Evolutionary conservation across 2,329 filamentous ascomycete genomes (phyloP), one percentile per base, ranked within the genome.

Genomic region (Albifimbria verrucaria): DNA sequence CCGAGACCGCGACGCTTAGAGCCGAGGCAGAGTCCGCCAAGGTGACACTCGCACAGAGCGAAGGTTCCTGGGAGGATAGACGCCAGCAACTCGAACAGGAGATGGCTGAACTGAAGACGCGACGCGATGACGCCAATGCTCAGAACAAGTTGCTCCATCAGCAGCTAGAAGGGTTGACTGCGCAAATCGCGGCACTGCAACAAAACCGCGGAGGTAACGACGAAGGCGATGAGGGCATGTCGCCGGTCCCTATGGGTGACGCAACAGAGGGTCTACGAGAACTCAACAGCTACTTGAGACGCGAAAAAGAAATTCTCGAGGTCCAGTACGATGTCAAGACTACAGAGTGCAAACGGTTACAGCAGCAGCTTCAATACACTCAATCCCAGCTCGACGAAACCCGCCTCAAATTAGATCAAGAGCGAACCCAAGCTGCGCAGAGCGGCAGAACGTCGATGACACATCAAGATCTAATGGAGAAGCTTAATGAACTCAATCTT

Each of bases 251-350:
- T 7, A 73, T 82, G 4, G 79, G 84, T 49, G 77, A 83, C 32
- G 85, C 83, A 41, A 75, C 86, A 10, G 89, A 91, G 59, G 90
- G 89, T 50, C 82, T 96, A 10, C 89, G 94, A 56, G 93, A 97
- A 64, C 83, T 99, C 52, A 95, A 96, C 72, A 88, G 84, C 56
- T 99, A 94, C 69, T 77, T 99, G 56, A 88, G 93, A 45, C 88
- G 91, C 42, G 95, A 99, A 73, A 99, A 97, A 77, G 94, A 97
- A 68, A 97, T 99, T 59, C 82, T 97, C 9, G 93, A 99, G 62
- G 90, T 97, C n/a, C 93, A 97, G 65, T 89, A 92, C 63, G 92
- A 97, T 61, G 79, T 97, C 44, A 92, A 93, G 63, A 80, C 86
- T 1, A 90, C 96, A 62, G 94, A 99, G 71, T 81, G 85, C 51